A percentile compares a stretch with the other conserved stretches of the same genome.
phyloP scores from a whole-genome alignment of 495 filamentous ascomycete genomes.

The Apiosordaria backusii region DNA sequence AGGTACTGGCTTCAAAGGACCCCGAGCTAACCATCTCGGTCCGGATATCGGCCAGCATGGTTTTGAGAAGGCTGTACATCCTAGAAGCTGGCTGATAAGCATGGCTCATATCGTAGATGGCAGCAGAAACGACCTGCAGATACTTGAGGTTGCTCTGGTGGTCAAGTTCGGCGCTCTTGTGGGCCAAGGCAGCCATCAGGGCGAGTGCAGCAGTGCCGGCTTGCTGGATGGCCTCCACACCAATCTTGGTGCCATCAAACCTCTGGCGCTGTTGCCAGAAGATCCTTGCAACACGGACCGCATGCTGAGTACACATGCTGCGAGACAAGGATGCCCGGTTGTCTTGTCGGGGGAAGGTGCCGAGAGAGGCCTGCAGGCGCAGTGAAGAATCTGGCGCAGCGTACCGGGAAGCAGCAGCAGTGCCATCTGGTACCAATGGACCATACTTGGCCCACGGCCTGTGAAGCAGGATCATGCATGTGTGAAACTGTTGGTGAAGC shows the following conservation, averaged over 20 bases:
- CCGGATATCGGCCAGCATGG: conserved; percentile 35
- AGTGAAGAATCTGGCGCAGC: conserved; percentile 9
- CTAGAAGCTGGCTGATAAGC: conserved; percentile 38
- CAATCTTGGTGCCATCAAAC: conserved; percentile 46
- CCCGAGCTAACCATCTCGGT: conserved; percentile 27
- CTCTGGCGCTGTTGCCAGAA: conserved; percentile 51
- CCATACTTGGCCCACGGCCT: conserved; percentile 48
- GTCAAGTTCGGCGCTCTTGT: conserved; percentile 32
- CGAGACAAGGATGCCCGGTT: conserved; percentile 43
- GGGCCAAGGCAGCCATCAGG: conserved; percentile 48
- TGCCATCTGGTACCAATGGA: conserved; percentile 30
- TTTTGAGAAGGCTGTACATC: conserved; percentile 36
- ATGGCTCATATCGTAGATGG: conserved; percentile 46
- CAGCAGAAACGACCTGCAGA: conserved; percentile 33
- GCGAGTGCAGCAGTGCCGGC: conserved; percentile 51
- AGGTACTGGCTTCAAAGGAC: conserved; percentile 5
- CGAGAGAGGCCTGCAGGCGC: conserved; percentile 15
- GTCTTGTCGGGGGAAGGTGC: conserved; percentile 26
- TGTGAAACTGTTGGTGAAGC: conserved; percentile 52
- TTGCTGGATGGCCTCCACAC: conserved; percentile 46
- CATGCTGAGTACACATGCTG: conserved; percentile 51
- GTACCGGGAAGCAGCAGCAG: conserved; percentile 8
- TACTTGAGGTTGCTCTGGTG: conserved; percentile 34
- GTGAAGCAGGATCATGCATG: conserved; percentile 48
- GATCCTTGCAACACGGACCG: conserved; percentile 47